phyloP scores from a whole-genome alignment of 805 yeast species.

The Spathaspora gorwiae region DNA sequence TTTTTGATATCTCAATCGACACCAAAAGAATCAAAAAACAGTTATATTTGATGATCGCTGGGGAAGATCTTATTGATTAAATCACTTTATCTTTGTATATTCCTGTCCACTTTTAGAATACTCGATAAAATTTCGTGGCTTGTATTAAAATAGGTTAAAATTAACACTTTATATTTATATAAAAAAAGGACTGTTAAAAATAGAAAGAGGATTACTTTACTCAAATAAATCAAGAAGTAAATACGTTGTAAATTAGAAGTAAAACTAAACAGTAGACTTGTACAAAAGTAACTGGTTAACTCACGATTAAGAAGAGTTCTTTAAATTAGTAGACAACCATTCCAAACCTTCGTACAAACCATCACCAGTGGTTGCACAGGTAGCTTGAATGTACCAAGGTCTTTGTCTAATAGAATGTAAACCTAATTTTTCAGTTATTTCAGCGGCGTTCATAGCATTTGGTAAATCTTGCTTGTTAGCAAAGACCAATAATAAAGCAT shows the following conservation, averaged over 20 bases:
- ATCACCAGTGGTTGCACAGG: slow-evolving; percentile 99
- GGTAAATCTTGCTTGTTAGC: slow-evolving; percentile 99
- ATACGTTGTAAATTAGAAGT: neutral
- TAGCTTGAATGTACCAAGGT: slow-evolving; percentile 98
- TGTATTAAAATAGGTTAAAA: no score
- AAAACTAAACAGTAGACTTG: neutral
- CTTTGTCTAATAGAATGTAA: slow-evolving; percentile 96
- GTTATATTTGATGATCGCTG: no score
- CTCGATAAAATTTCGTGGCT: no score
- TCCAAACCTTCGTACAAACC: slow-evolving; percentile 97
- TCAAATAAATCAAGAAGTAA: no score
- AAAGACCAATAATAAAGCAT: slow-evolving; percentile 89
- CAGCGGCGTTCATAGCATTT: slow-evolving; percentile 98
- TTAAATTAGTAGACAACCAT: slow-evolving; percentile 90
- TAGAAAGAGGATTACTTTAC: no score
- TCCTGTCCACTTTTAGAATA: no score
- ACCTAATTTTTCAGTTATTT: slow-evolving; percentile 94
- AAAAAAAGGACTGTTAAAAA: no score
- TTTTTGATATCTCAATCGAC: no score
- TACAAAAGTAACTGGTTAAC: neutral
- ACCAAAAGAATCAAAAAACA: no score
- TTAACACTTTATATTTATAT: no score
- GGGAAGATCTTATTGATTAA: no score
- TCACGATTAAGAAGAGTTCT: slow-evolving; percentile 35
- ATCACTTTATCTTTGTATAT: no score